Evolutionary conservation across 2,329 filamentous ascomycete species (phyloP).

Genomic region (Ophiostoma tasmaniense): DNA sequence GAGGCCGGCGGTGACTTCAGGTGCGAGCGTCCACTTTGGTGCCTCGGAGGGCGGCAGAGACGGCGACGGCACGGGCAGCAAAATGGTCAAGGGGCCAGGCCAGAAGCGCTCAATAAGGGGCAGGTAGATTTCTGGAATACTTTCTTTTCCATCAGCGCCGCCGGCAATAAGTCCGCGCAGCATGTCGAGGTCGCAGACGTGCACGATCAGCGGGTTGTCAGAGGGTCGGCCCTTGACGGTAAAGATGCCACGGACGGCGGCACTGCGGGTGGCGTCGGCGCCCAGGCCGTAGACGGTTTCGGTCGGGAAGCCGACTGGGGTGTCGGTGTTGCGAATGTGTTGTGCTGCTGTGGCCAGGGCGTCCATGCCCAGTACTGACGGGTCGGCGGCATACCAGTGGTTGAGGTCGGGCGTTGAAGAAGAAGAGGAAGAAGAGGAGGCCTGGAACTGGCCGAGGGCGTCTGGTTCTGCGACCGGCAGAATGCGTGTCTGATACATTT

Average conservation of each 20-base stretch:
- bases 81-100: conserved; percentile 88
- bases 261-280: conserved; percentile 84
- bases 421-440: background rate
- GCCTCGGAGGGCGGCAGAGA: conserved; percentile 31
- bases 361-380: conserved; percentile 26
- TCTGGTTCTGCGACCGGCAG: conserved; percentile 19
- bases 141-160: conserved; percentile 19
- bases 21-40: conserved; percentile 47
- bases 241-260: conserved; percentile 85
- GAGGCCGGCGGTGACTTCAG: conserved; percentile 85
- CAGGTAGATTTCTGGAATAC: conserved; percentile 67
- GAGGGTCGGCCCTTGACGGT: conserved; percentile 80
- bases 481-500: conserved; percentile 21
- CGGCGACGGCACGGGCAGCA: conserved; percentile 65
- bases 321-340: conserved; percentile 55
- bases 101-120: conserved; percentile 77
- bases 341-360: conserved; percentile 56
- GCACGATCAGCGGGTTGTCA: conserved; percentile 93
- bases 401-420: conserved; percentile 21
- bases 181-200: conserved; percentile 75
- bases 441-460: conserved; percentile 20
- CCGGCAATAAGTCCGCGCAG: conserved; percentile 51
- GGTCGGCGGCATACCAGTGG: conserved; percentile 32
- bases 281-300: conserved; percentile 96
- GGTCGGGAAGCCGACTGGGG: conserved; percentile 88